Percentiles rank a stretch among this genome's conserved stretches.
Conservation (phyloP, 2,329 filamentous ascomycete species). For the Fusarium poae region DNA sequence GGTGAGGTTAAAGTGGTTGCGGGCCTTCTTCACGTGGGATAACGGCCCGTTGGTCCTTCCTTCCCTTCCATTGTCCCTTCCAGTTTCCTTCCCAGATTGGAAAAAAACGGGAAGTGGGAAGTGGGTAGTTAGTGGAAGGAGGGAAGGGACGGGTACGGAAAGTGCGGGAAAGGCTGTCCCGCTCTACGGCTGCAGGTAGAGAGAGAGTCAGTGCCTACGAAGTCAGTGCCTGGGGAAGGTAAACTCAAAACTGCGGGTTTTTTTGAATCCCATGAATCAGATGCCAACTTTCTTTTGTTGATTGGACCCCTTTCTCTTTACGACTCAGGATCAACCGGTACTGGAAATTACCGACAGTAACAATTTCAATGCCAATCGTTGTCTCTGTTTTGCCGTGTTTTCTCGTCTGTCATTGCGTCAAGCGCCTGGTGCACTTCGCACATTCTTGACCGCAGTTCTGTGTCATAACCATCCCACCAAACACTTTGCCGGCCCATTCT, state of each 20-base stretch:
- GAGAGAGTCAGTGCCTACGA: slow-evolving; percentile 2
- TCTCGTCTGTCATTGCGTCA: slow-evolving; percentile 23
- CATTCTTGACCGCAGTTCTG: slow-evolving; percentile 33
- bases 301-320: slow-evolving; percentile 15
- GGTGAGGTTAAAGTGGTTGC: slow-evolving; percentile 14
- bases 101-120: slow-evolving; percentile 17
- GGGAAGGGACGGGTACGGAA: slow-evolving; percentile 23
- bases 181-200: slow-evolving; percentile 7
- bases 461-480: slow-evolving; percentile 32
- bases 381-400: slow-evolving; percentile 22
- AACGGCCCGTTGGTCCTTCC: slow-evolving; percentile 14
- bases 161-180: slow-evolving; percentile 17
- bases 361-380: slow-evolving; percentile 4
- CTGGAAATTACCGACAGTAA: background rate
- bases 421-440: slow-evolving; percentile 22
- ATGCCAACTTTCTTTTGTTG: slow-evolving; percentile 25
- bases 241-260: slow-evolving; percentile 41
- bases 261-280: slow-evolving; percentile 27
- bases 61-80: slow-evolving; percentile 29
- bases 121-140: background rate
- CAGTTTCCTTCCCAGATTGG: slow-evolving; percentile 22
- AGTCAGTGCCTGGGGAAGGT: slow-evolving; percentile 12
- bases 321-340: background rate
- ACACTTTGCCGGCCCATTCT: slow-evolving; percentile 43
- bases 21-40: slow-evolving; percentile 42